Conservation (phyloP, 2,329 filamentous ascomycete species). For the Fusarium guadeloupense region DNA sequence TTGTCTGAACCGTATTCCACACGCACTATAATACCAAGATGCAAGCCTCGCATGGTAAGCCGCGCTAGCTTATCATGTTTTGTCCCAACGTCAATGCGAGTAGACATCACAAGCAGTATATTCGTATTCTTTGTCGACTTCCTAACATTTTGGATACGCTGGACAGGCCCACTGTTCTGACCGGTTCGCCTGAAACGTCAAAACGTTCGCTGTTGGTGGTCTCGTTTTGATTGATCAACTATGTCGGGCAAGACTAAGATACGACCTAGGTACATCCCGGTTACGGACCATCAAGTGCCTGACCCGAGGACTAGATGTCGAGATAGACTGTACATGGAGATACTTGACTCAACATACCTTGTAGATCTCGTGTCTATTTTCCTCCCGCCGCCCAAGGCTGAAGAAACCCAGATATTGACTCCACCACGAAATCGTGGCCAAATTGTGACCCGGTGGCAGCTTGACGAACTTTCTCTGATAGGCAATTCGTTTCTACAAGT, state of each 20-base stretch:
- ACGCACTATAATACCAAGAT: slow-evolving; percentile 9
- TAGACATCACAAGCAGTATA: slow-evolving; percentile 3
- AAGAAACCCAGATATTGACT: neutral
- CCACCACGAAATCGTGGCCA: slow-evolving; percentile 5
- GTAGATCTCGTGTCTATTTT: slow-evolving; percentile 20
- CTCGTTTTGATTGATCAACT: slow-evolving; percentile 2
- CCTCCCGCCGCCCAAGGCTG: slow-evolving; percentile 11
- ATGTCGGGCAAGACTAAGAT: neutral
- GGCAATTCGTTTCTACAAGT: slow-evolving; percentile 1
- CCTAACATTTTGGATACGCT: slow-evolving; percentile 11
- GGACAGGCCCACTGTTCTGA: slow-evolving; percentile 23
- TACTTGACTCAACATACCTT: neutral
- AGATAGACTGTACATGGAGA: neutral
- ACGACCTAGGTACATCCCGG: slow-evolving; percentile 13
- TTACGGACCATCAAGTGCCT: neutral
- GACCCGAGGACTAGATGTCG: neutral
- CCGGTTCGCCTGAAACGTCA: slow-evolving; percentile 14
- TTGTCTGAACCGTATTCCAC: slow-evolving; percentile 19
- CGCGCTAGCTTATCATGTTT: slow-evolving; percentile 26
- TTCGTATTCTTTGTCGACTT: slow-evolving; percentile 30
- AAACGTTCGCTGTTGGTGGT: neutral
- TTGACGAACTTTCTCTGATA: slow-evolving; percentile 1
- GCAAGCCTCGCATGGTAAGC: slow-evolving; percentile 29
- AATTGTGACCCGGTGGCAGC: neutral
- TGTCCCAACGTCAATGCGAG: slow-evolving; percentile 11